These are phyloP conservation scores for Huntiella omanensis DNA, from an alignment of 2,329 filamentous ascomycete species.

Conservation along the genomic window DNA sequence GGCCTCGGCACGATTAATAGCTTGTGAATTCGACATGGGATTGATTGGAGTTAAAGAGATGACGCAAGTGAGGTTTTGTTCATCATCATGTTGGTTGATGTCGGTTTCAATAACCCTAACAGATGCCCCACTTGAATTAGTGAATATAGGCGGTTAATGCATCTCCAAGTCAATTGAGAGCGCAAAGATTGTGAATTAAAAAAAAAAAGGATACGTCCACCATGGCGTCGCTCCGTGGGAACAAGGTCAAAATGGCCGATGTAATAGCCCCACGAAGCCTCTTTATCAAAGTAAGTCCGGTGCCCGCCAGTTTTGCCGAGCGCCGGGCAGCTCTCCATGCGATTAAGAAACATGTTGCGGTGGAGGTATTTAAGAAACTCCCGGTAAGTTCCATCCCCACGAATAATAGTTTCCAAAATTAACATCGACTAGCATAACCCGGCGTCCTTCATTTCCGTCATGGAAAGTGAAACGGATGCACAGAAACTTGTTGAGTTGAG, in stretches of 20 bases:
- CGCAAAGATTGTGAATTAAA: too few relatives aligned
- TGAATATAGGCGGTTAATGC: too few relatives aligned
- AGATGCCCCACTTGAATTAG: too few relatives aligned
- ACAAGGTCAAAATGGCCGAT: neutral
- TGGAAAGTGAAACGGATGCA: constrained; percentile 23
- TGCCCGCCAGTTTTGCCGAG: constrained; percentile 32
- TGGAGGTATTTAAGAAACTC: constrained; percentile 34
- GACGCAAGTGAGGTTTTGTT: too few relatives aligned
- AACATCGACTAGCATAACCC: constrained; percentile 22
- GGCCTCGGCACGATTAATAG: too few relatives aligned
- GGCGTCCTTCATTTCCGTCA: constrained; percentile 31
- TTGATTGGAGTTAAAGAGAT: too few relatives aligned
- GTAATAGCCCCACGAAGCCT: constrained; percentile 8
- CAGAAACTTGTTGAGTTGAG: constrained; percentile 23
- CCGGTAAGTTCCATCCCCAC: constrained; percentile 16
- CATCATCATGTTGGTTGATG: too few relatives aligned
- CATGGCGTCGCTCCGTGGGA: neutral
- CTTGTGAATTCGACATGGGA: too few relatives aligned
- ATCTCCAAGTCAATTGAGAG: too few relatives aligned
- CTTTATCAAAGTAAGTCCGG: constrained; percentile 28
- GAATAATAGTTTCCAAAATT: neutral
- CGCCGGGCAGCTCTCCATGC: constrained; percentile 34
- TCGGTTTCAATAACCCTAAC: too few relatives aligned
- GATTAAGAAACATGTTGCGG: constrained; percentile 28
- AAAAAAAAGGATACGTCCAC: neutral